Conservation (phyloP, 2,329 filamentous ascomycete genomes). For the Penicillium sp. region DNA sequence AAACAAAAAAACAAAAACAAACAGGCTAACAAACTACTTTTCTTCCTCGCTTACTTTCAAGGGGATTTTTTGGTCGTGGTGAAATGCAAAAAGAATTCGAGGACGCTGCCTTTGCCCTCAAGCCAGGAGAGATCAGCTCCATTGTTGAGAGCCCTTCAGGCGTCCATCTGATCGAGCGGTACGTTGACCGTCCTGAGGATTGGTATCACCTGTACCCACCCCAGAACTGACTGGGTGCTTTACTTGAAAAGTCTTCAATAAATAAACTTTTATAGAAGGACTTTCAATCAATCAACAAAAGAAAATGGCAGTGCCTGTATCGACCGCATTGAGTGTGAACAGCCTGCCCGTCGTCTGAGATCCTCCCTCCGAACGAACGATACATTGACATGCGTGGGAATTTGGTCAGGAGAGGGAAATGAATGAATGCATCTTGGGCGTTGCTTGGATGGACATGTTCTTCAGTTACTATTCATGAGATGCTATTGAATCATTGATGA, state of each 20-base stretch:
- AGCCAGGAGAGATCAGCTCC: conserved; percentile 79
- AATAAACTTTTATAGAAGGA: background rate
- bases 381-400: background rate
- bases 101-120: conserved; percentile 85
- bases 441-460: background rate
- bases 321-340: background rate
- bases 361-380: background rate
- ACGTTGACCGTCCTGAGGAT: conserved; percentile 28
- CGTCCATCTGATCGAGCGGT: conserved; percentile 94
- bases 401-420: background rate
- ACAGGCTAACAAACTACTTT: background rate
- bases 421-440: background rate
- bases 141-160: conserved; percentile 91
- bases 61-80: conserved; percentile 84
- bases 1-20: background rate
- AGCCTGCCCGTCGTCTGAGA: background rate
- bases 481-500: background rate
- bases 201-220: conserved; percentile 14
- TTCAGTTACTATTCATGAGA: background rate
- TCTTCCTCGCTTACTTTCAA: conserved; percentile 24
- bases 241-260: conserved; percentile 1
- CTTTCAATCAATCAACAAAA: background rate
- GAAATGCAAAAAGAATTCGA: conserved; percentile 99
- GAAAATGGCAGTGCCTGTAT: background rate
- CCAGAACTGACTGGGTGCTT: conserved; percentile 12